Base-by-base conservation (phyloP, 2,329 filamentous ascomycete species). In the Aspergillus luchuensis region DNA sequence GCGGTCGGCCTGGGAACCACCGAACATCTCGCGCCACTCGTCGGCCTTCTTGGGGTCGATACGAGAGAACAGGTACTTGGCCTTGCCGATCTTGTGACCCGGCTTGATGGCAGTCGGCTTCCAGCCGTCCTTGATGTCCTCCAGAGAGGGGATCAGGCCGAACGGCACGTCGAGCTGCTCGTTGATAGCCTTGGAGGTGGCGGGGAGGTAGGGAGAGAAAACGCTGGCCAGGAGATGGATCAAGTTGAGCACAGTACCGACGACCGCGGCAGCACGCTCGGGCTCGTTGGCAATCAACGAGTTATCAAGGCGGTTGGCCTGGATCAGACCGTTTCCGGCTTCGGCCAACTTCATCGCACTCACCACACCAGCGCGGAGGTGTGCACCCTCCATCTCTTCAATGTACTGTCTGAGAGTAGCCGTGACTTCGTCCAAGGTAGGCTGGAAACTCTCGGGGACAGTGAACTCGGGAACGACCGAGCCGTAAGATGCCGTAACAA, bases 131-230 rank as follows among this genome's bases (percentile, higher is more conserved):
- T 76, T 74, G 65, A 82, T 72, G 28, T 75, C 67, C 66, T 80
- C 69, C 72, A 78, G 66, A 63, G 76, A 71, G 65, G 90, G 89
- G 63, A 93, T 92, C 38, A 77, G 77, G 51, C 83, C 76, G 70
- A 85, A 78, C 57, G 85, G 74, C 50, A 76, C 78, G 60, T 89
- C 86, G 28, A 98, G 85, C 79, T 97, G 94, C 64, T 85, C 78
- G 66, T 91, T 85, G 68, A 97, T 97, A 33, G 87, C 86, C 61
- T 84, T 84, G 3, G 90, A 83, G 8, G 90, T 93, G n/a, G 84
- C 84, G 43, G 92, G 92, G 83, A 97, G 91, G 79, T 94, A 97
- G 0, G 93, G 93, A 56, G 87, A 86, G 59, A 93, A 85, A 47
- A 97, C 80, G 57, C 87, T 88, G 21, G 92, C 91, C 51, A 96